Conservation (phyloP, 768 basidiomycete genomes). For the Phylloporus rhodoxanthus region DNA sequence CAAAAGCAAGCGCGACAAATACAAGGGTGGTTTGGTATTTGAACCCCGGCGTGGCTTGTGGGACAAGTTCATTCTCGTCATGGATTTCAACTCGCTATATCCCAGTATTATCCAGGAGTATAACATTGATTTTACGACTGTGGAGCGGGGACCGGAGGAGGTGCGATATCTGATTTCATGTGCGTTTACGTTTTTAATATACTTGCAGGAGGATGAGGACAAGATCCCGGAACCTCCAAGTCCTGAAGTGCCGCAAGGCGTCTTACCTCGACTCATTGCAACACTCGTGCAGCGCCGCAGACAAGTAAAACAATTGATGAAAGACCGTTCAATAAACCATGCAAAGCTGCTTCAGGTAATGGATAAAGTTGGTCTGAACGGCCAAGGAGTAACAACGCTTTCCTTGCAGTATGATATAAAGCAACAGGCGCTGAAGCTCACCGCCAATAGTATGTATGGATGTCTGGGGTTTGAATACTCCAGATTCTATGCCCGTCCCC, state of each 20-base stretch:
- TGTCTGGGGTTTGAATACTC: conserved; percentile 98
- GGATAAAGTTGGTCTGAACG: neutral
- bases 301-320: conserved; percentile 93
- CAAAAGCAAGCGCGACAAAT: conserved; percentile 85
- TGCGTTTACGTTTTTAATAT: neutral
- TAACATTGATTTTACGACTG: conserved; percentile 98
- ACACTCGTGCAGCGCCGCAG: conserved; percentile 86
- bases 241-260: conserved; percentile 67
- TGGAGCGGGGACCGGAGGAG: conserved; percentile 63
- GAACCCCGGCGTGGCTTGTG: conserved; percentile 93
- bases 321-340: conserved; percentile 65
- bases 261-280: conserved; percentile 96
- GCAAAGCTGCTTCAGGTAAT: conserved; percentile 80
- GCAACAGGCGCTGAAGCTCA: conserved; percentile 93
- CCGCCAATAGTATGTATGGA: conserved; percentile 99
- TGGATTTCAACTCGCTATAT: conserved; percentile 99
- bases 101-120: conserved; percentile 99
- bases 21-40: conserved; percentile 97
- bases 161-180: conserved; percentile 28
- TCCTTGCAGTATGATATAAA: conserved; percentile 83
- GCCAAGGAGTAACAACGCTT: neutral
- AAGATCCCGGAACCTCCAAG: conserved; percentile 85
- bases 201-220: conserved; percentile 57
- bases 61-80: conserved; percentile 96
- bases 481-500: conserved; percentile 90